A percentile compares a stretch with the other conserved stretches of the same genome.
phyloP scores from a whole-genome alignment of 306 rosid species.

The Pterocarpus macrocarpus region DNA sequence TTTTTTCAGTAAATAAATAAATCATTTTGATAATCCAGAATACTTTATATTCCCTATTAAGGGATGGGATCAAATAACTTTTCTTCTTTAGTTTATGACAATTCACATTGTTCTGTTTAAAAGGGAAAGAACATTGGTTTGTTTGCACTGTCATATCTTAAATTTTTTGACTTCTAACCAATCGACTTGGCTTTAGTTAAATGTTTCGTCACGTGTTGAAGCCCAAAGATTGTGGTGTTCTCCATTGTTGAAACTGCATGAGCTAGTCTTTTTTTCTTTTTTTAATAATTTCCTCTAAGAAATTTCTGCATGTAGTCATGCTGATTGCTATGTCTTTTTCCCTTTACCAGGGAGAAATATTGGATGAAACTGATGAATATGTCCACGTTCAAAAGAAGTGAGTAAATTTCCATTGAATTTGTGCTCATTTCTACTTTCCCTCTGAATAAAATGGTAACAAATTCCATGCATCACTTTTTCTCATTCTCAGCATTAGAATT shows the following conservation, averaged over 20 bases:
- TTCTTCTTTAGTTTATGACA: no score
- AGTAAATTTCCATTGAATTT: slow-evolving; percentile 30
- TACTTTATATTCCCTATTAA: no score
- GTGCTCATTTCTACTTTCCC: not conserved
- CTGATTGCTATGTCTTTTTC: slow-evolving; percentile 31
- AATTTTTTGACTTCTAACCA: not conserved
- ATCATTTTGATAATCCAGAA: no score
- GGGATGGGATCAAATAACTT: no score
- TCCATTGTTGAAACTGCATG: not conserved
- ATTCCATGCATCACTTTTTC: slow-evolving; percentile 13
- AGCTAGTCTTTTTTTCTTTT: not conserved
- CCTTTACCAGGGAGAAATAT: slow-evolving; percentile 65
- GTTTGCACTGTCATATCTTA: not conserved
- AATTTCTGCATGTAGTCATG: no score
- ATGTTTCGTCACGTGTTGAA: slow-evolving; percentile 13
- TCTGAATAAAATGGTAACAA: not conserved
- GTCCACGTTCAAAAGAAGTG: slow-evolving; percentile 71
- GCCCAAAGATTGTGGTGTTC: not conserved
- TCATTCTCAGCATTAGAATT: slow-evolving; percentile 64
- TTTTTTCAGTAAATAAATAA: no score
- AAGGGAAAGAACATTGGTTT: no score
- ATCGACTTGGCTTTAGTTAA: not conserved
- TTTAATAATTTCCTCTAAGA: no score
- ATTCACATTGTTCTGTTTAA: no score
- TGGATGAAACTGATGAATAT: slow-evolving; percentile 85